These are phyloP conservation scores for Eucalyptus grandis DNA, from an alignment of 345 rosid genomes.

Conservation along the genomic window DNA sequence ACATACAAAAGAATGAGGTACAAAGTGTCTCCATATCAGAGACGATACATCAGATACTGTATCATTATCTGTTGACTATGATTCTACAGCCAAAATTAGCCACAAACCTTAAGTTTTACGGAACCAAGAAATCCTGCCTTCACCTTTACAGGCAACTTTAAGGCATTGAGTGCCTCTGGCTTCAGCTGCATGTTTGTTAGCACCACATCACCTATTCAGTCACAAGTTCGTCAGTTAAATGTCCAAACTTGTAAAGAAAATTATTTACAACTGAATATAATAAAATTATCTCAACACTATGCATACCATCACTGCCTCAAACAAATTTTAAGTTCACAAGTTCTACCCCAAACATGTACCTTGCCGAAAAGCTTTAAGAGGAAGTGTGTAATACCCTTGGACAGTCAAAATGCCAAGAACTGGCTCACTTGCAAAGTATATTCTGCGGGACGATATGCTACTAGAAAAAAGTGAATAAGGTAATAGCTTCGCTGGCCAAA, in stretches of 20 bases:
- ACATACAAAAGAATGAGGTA: not conserved
- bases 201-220: slow-evolving; percentile 72
- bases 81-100: not conserved
- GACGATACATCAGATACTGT: not conserved
- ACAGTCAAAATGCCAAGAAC: not conserved
- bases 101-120: slow-evolving; percentile 85
- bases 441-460: not conserved
- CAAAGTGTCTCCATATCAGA: not conserved
- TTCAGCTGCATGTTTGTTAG: slow-evolving; percentile 93
- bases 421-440: not conserved
- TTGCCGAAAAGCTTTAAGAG: not conserved
- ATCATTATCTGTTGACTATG: not conserved
- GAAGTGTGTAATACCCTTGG: not conserved
- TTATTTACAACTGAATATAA: not conserved
- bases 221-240: not conserved
- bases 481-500: not conserved
- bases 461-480: not conserved
- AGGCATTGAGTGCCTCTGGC: slow-evolving; percentile 97
- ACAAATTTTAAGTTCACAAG: not conserved
- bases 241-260: not conserved
- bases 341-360: not conserved
- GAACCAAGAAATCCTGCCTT: slow-evolving; percentile 99
- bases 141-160: slow-evolving; percentile 93
- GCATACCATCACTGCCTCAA: not conserved
- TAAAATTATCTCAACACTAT: not conserved